Percentiles rank a stretch among this genome's conserved stretches.
Evolutionary conservation across 805 yeast genomes (phyloP).

Genomic region (Citeromyces nyonsensis): DNA sequence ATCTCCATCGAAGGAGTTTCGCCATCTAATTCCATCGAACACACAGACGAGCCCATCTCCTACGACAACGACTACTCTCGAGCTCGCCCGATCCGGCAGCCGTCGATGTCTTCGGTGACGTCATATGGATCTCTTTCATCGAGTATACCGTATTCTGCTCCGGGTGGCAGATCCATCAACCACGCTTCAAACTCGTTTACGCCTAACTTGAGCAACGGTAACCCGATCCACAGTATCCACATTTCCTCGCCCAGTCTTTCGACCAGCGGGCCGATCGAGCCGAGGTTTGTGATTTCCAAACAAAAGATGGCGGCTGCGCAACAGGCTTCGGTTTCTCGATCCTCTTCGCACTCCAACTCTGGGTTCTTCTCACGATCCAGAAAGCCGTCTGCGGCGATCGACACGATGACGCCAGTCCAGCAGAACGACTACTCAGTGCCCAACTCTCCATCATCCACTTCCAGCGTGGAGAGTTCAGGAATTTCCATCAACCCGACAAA

Average conservation of each 20-base stretch:
- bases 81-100: conserved; percentile 2
- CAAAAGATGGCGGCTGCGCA: conserved; percentile 49
- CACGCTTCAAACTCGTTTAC: conserved; percentile 4
- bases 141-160: conserved; percentile 57
- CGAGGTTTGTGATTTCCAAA: conserved; percentile 72
- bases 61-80: neutral
- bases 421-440: conserved; percentile 3
- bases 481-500: conserved; percentile 22
- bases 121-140: conserved; percentile 30
- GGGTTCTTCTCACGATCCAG: conserved; percentile 33
- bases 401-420: conserved; percentile 13
- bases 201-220: conserved; percentile 41
- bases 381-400: conserved; percentile 17
- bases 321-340: conserved; percentile 3
- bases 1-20: conserved; percentile 17
- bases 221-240: conserved; percentile 42
- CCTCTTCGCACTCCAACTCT: conserved; percentile 15
- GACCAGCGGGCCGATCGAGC: conserved; percentile 49
- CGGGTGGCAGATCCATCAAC: conserved; percentile 29
- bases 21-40: conserved; percentile 9
- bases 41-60: neutral
- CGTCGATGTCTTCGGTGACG: conserved; percentile 8
- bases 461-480: conserved; percentile 10
- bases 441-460: conserved; percentile 3
- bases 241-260: conserved; percentile 59